A percentile compares a stretch with the other conserved stretches of the same genome.
phyloP scores from a whole-genome alignment of 2,329 filamentous ascomycete genomes.

The Canariomyces notabilis region DNA sequence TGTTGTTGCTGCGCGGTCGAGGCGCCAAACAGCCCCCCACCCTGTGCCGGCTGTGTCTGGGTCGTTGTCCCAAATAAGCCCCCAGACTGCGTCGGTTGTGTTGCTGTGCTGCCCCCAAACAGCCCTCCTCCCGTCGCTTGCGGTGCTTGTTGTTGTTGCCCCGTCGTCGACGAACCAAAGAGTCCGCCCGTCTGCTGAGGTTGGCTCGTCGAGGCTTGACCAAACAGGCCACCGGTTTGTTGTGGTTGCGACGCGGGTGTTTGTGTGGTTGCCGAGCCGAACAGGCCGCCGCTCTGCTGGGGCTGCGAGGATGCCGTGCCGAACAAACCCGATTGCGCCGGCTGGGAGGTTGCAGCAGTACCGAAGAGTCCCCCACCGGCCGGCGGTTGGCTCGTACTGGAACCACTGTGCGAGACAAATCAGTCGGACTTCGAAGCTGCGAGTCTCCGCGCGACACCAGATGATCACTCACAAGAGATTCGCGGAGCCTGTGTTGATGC shows the following conservation, averaged over 20 bases:
- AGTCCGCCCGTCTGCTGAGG: conserved; percentile 21
- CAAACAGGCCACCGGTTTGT: conserved; percentile 31
- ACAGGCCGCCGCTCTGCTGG: conserved; percentile 31
- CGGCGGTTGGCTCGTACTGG: conserved; percentile 29
- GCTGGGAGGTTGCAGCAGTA: conserved; percentile 21
- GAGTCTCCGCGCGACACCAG: neutral
- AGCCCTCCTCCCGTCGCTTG: conserved; percentile 21
- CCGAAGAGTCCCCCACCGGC: conserved; percentile 31
- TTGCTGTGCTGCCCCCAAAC: conserved; percentile 20
- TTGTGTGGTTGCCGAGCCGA: conserved; percentile 27
- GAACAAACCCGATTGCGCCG: conserved; percentile 23
- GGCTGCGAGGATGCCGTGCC: conserved; percentile 26
- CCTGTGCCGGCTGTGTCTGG: conserved; percentile 12
- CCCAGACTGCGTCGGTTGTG: conserved; percentile 27
- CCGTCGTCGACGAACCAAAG: conserved; percentile 22
- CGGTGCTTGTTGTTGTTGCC: conserved; percentile 26
- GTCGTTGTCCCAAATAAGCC: conserved; percentile 30
- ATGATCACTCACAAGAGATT: conserved; percentile 47
- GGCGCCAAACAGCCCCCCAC: conserved; percentile 19
- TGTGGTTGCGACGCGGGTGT: conserved; percentile 23
- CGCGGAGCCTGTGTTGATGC: conserved; percentile 59
- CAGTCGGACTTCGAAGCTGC: no score
- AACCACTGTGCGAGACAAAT: conserved; percentile 25
- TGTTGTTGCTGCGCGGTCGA: conserved; percentile 20
- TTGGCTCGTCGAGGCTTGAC: conserved; percentile 21